phyloP scores from a whole-genome alignment of 2,329 filamentous ascomycete species.

The Penicillium sp. region DNA sequence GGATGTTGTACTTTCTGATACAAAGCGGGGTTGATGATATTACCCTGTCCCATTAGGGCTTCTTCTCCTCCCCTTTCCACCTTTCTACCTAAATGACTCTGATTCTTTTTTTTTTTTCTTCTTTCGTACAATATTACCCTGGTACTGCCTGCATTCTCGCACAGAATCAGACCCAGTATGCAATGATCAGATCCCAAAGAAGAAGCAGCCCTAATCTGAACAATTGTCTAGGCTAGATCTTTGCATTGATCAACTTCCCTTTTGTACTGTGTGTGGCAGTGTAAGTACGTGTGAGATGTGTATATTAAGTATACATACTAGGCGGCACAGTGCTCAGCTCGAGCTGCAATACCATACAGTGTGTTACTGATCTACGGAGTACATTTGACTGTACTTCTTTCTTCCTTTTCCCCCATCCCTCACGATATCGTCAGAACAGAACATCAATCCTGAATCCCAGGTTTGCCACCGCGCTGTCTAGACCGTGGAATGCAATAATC shows the following conservation, averaged over 20 bases:
- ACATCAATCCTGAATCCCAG: not conserved
- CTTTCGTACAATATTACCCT: not conserved
- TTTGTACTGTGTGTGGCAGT: not conserved
- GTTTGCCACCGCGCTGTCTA: slow-evolving; percentile 1
- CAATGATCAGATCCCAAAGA: slow-evolving; percentile 1
- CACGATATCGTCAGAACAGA: not conserved
- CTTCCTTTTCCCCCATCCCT: not conserved
- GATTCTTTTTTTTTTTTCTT: no score
- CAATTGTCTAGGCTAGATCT: slow-evolving; percentile 9
- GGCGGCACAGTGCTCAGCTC: slow-evolving; percentile 1
- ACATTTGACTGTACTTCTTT: not conserved
- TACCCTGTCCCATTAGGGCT: not conserved
- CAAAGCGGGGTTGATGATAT: slow-evolving; percentile 5
- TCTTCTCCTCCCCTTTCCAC: not conserved
- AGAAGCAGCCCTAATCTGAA: slow-evolving; percentile 10
- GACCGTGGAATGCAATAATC: not conserved
- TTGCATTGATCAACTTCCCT: slow-evolving; percentile 6
- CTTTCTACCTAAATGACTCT: not conserved
- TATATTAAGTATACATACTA: not conserved
- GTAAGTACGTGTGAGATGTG: not conserved
- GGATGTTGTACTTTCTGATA: not conserved
- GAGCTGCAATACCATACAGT: not conserved
- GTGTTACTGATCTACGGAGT: not conserved
- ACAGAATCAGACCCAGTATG: slow-evolving; percentile 5
- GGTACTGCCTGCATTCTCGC: slow-evolving; percentile 11